Base-by-base conservation (phyloP, 2,329 filamentous ascomycete species). In the Dactylellina leptospora region DNA sequence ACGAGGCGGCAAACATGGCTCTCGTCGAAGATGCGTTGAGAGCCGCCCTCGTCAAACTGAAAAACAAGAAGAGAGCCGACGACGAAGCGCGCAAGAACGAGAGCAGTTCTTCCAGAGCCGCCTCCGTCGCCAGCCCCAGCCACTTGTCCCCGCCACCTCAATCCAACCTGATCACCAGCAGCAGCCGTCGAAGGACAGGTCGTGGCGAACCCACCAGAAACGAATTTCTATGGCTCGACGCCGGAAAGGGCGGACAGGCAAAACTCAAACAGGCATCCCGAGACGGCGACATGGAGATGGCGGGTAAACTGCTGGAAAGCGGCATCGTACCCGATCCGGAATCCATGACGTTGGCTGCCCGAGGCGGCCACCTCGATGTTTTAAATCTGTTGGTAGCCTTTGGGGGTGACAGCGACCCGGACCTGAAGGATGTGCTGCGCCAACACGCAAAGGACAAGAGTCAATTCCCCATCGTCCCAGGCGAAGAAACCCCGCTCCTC, bases 401-500 rank as follows among this genome's bases (percentile, higher is more conserved):
- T 74, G 89, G 89, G 1, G 85, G 85, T 10, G 85, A 86, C 58
- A 80, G 82, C 36, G 80, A 82, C 61, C 84, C 86, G 16, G 84
- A 89, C 76, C 84, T 86, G 5, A 74, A 72, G 27, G 48, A 66
- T 18, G 59, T 73, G 16, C 59, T 69, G 11, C 60, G 73, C 44
- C 74, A 76, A 47, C 16, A 71, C 72, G 51, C 74, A 62, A 42
- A 74, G 56, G 61, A 76, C 69, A 63, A 73, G 66, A 48, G 74
- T 18, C 60, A 76, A 61, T 74, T 69, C 22, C 74, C 76, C 58
- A 74, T 75, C 58, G 83, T 84, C 25, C 81, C 84, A 42, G 92
- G 95, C 64, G 88, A 90, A 77, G 90, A 93, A 55, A 97, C 93
- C 0, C 95, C 95, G 0, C 96, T 99, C 83, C 85, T 97, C 36